A percentile compares a stretch with the other conserved stretches of the same genome.
phyloP scores from a whole-genome alignment of 2,329 filamentous ascomycete genomes.

The Alternaria hordeiaustralica region DNA sequence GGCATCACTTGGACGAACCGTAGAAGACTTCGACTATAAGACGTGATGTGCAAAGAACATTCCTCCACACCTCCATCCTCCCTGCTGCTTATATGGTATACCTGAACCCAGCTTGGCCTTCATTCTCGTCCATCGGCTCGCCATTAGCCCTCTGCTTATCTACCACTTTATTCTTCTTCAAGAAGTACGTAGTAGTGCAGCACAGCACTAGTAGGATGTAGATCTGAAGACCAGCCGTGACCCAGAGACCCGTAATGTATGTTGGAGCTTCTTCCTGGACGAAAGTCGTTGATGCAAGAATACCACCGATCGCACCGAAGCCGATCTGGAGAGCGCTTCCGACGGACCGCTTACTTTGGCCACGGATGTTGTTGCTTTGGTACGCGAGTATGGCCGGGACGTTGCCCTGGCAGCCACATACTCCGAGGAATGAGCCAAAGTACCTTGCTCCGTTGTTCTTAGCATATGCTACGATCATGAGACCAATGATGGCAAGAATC shows the following conservation, averaged over 20 bases:
- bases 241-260: slow-evolving; percentile 30
- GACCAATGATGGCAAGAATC: slow-evolving; percentile 27
- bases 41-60: not conserved
- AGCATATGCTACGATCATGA: slow-evolving; percentile 35
- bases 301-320: slow-evolving; percentile 35
- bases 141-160: slow-evolving; percentile 18
- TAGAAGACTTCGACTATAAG: not conserved
- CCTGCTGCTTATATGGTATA: slow-evolving; percentile 11
- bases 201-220: slow-evolving; percentile 21
- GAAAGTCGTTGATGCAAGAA: slow-evolving; percentile 30
- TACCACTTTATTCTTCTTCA: slow-evolving; percentile 22
- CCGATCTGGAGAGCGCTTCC: slow-evolving; percentile 32
- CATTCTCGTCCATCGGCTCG: slow-evolving; percentile 19
- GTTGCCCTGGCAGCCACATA: slow-evolving; percentile 26
- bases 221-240: slow-evolving; percentile 25
- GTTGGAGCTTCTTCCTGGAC: slow-evolving; percentile 27
- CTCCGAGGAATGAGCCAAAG: slow-evolving; percentile 35
- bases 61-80: not conserved
- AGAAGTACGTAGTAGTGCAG: slow-evolving; percentile 19
- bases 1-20: not conserved
- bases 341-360: slow-evolving; percentile 29
- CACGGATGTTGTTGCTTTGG: slow-evolving; percentile 34
- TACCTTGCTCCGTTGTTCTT: slow-evolving; percentile 30
- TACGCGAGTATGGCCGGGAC: slow-evolving; percentile 34
- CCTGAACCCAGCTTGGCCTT: slow-evolving; percentile 28